Conservation (phyloP, 371 early-diverging fungal genomes). For the Mucor indicus region DNA sequence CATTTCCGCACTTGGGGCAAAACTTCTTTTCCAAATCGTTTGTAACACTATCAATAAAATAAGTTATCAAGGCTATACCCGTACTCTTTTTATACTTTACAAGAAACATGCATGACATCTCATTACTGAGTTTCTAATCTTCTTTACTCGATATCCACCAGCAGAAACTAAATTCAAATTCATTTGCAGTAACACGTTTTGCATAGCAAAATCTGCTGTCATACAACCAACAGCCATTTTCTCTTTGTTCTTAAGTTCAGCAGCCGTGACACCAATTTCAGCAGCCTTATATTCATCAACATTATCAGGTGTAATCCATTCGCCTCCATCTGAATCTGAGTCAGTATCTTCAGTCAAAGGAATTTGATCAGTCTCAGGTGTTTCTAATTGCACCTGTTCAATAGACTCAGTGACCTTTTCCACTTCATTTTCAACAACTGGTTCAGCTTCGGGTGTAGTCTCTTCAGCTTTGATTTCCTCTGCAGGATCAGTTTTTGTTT, state of each 20-base stretch:
- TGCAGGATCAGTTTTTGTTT: neutral
- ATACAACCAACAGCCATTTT: conserved; percentile 82
- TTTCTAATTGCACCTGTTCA: conserved; percentile 10
- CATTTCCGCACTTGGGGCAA: conserved; percentile 91
- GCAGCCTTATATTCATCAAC: conserved; percentile 65
- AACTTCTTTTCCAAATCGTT: conserved; percentile 88
- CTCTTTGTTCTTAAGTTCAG: conserved; percentile 40
- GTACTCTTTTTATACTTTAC: conserved; percentile 37
- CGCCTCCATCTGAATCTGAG: conserved; percentile 63
- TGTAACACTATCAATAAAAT: conserved; percentile 54
- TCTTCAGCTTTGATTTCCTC: neutral
- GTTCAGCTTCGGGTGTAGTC: conserved; percentile 1
- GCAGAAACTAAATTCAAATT: conserved; percentile 78
- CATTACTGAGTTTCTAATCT: conserved; percentile 85
- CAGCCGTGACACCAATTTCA: conserved; percentile 45
- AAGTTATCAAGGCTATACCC: neutral
- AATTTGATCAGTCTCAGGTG: conserved; percentile 10
- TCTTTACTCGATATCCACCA: conserved; percentile 79
- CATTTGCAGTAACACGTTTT: conserved; percentile 95
- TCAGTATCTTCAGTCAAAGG: conserved; percentile 28
- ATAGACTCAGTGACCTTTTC: conserved; percentile 16
- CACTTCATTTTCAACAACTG: conserved; percentile 17
- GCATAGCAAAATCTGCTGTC: conserved; percentile 96
- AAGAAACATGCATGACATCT: conserved; percentile 94
- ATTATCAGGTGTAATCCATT: conserved; percentile 95